Conservation (phyloP, 2,329 filamentous ascomycete genomes). For the Camillea tinctor region DNA sequence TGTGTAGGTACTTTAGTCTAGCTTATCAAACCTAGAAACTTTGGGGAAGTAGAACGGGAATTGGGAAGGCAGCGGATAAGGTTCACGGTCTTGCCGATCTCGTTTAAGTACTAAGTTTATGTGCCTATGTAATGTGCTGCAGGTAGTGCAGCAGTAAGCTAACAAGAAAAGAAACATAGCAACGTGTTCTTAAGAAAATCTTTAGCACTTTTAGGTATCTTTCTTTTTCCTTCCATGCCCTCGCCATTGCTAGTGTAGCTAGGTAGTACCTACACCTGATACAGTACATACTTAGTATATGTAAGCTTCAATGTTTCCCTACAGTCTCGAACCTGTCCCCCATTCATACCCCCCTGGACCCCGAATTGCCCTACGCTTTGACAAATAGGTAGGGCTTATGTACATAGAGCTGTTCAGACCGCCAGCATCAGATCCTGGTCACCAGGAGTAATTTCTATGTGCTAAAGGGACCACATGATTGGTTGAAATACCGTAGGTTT, state of each 20-base stretch:
- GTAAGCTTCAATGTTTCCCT: no score
- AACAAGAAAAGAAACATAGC: constrained; percentile 9
- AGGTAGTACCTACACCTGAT: no score
- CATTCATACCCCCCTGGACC: background rate
- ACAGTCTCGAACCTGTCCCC: background rate
- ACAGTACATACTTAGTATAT: no score
- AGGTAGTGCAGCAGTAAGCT: constrained; percentile 1
- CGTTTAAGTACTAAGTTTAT: no score
- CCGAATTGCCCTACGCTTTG: background rate
- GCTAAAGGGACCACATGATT: background rate
- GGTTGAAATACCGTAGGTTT: background rate
- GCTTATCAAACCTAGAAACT: background rate
- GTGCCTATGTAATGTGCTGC: no score
- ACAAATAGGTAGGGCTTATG: background rate
- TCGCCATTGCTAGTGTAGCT: no score
- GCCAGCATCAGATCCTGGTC: background rate
- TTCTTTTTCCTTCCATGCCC: background rate
- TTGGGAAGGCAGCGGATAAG: constrained; percentile 16
- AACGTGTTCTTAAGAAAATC: constrained; percentile 24
- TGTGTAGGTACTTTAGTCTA: background rate
- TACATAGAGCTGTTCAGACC: background rate
- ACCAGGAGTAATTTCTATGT: background rate
- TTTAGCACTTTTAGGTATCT: constrained; percentile 1
- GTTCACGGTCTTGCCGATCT: constrained; percentile 5
- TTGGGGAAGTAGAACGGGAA: constrained; percentile 1